Percentiles rank a stretch among this genome's conserved stretches.
phyloP scores from a whole-genome alignment of 176 grass and related monocot genomes.

The Phyllostachys edulis region DNA sequence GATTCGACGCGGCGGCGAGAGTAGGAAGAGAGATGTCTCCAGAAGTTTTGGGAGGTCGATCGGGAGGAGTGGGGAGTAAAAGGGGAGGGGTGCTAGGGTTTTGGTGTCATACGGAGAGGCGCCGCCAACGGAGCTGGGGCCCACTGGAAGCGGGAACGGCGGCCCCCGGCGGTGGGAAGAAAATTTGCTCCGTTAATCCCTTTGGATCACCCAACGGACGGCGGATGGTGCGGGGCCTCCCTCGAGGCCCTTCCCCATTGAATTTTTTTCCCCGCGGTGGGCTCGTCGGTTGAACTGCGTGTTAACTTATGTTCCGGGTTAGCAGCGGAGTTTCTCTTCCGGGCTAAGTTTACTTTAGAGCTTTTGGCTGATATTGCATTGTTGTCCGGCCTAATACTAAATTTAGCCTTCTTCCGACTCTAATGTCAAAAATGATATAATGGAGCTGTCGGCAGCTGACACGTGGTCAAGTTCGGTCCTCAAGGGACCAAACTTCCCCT shows the following conservation, averaged over 20 bases:
- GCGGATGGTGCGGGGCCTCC: too few species aligned
- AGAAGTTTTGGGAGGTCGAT: background rate
- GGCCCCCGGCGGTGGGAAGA: too few species aligned
- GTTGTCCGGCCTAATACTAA: too few species aligned
- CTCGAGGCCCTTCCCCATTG: too few species aligned
- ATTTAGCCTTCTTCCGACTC: too few species aligned
- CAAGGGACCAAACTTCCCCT: too few species aligned
- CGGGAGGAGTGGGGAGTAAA: background rate
- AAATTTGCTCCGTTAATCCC: too few species aligned
- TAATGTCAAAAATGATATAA: too few species aligned
- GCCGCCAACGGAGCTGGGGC: conserved; percentile 15
- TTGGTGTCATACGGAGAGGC: conserved; percentile 14
- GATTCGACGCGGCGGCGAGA: conserved; percentile 10
- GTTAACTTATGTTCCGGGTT: background rate
- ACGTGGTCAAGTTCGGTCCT: too few species aligned
- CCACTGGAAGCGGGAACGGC: background rate
- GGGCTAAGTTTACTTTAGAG: too few species aligned
- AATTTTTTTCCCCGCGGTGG: background rate
- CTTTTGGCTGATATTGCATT: too few species aligned
- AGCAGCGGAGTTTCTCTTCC: background rate
- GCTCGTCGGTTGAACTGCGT: background rate
- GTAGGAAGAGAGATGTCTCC: background rate
- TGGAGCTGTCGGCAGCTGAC: rapidly evolving
- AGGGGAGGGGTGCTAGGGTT: conserved; percentile 38
- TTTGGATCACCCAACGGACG: too few species aligned